Percentiles rank a stretch among this genome's conserved stretches.
Conservation (phyloP, 2,329 filamentous ascomycete genomes). For the Colletotrichum melonis region DNA sequence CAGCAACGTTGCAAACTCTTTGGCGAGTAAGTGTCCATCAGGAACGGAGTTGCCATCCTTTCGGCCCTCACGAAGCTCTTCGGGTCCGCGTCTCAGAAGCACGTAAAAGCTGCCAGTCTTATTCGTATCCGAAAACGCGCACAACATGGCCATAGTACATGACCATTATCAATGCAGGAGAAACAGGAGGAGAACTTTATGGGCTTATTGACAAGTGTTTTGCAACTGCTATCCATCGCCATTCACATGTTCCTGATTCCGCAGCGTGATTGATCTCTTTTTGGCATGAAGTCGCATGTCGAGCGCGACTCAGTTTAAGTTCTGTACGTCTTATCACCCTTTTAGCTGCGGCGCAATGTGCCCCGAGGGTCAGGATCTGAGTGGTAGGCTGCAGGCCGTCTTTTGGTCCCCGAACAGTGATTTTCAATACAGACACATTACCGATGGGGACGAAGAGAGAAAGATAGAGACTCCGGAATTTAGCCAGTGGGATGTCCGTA, state of each 20-base stretch:
- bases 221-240: not conserved
- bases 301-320: not conserved
- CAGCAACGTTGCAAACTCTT: not conserved
- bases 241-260: not conserved
- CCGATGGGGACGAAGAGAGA: not conserved
- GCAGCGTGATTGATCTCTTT: not conserved
- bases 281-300: not conserved
- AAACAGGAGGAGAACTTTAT: not conserved
- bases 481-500: not conserved
- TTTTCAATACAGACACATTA: not conserved
- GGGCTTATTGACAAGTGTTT: not conserved
- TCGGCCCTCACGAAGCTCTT: not conserved
- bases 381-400: not conserved
- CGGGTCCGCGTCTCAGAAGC: conserved; percentile 6
- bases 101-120: not conserved
- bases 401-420: not conserved
- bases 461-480: not conserved
- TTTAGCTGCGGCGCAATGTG: conserved; percentile 21
- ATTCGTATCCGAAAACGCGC: conserved; percentile 2
- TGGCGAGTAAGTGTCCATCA: not conserved
- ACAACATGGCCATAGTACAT: not conserved
- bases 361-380: conserved; percentile 10
- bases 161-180: not conserved
- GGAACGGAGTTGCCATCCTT: not conserved
- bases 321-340: not conserved